These are phyloP conservation scores for Coemansia sp. DNA, from an alignment of 192 early-diverging fungal genomes.

Conservation along the genomic window DNA sequence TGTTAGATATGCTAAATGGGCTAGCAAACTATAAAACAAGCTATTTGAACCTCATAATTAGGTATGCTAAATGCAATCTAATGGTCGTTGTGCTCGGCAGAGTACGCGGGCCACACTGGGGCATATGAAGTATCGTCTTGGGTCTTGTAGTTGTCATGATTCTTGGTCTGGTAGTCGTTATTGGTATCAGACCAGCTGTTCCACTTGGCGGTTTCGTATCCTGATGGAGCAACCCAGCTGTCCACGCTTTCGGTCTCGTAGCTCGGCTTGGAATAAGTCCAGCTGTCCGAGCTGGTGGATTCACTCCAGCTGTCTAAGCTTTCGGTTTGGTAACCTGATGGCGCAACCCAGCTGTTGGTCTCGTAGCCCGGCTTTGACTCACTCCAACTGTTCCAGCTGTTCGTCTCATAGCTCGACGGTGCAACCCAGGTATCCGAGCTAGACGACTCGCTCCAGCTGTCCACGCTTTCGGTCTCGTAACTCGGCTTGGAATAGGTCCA, in stretches of 20 bases:
- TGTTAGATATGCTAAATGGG: no score
- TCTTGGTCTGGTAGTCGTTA: background rate
- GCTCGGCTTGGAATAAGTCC: background rate
- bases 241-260: background rate
- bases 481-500: background rate
- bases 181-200: conserved; percentile 1
- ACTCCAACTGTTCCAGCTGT: no score
- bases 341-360: background rate
- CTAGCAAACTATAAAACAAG: no score
- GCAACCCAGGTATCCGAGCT: conserved; percentile 1
- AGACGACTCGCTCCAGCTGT: background rate
- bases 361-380: background rate
- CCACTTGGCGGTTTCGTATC: background rate
- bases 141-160: conserved; percentile 13
- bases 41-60: no score
- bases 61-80: no score
- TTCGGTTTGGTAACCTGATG: background rate
- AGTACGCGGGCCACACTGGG: no score
- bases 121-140: background rate
- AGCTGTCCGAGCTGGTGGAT: no score
- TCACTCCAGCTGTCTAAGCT: background rate
- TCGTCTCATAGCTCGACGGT: background rate
- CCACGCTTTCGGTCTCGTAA: background rate
- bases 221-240: background rate
- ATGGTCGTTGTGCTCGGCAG: no score